Conservation (phyloP, 306 rosid species). For the Geum urbanum region DNA sequence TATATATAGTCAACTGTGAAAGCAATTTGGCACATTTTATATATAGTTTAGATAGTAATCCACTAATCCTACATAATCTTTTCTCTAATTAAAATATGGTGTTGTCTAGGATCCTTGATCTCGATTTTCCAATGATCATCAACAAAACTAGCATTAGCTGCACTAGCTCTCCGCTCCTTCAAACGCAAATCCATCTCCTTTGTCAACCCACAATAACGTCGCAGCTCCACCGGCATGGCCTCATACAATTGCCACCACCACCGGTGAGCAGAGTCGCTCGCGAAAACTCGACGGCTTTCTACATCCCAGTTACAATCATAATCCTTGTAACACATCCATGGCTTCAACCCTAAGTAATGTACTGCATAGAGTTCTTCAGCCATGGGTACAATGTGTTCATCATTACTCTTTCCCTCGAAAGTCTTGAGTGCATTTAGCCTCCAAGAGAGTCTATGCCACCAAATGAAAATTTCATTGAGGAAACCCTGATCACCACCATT, state of each 20-base stretch:
- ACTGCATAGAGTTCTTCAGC: slow-evolving; percentile 29
- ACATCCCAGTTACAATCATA: slow-evolving; percentile 91
- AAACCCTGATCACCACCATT: slow-evolving; percentile 92
- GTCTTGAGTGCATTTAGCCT: slow-evolving; percentile 43
- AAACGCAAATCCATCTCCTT: slow-evolving; percentile 40
- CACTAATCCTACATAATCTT: neutral
- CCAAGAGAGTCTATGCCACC: slow-evolving; percentile 85
- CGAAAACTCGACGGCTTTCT: slow-evolving; percentile 31
- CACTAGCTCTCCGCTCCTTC: slow-evolving; percentile 34
- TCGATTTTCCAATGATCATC: slow-evolving; percentile 63
- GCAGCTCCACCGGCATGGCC: slow-evolving; percentile 48
- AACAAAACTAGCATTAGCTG: slow-evolving; percentile 34
- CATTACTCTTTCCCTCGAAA: neutral
- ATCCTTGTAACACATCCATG: slow-evolving; percentile 85
- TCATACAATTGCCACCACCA: slow-evolving; percentile 76
- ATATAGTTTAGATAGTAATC: no score
- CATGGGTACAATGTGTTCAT: slow-evolving; percentile 10
- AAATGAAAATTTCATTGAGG: slow-evolving; percentile 59
- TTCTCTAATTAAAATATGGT: neutral
- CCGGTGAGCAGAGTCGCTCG: slow-evolving; percentile 55
- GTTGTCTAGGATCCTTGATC: slow-evolving; percentile 52
- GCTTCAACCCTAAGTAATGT: slow-evolving; percentile 81
- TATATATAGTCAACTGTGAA: no score
- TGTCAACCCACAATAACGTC: slow-evolving; percentile 52
- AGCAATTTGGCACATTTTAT: no score